Conservation (phyloP, 768 basidiomycete genomes). For the Suillus subluteus region DNA sequence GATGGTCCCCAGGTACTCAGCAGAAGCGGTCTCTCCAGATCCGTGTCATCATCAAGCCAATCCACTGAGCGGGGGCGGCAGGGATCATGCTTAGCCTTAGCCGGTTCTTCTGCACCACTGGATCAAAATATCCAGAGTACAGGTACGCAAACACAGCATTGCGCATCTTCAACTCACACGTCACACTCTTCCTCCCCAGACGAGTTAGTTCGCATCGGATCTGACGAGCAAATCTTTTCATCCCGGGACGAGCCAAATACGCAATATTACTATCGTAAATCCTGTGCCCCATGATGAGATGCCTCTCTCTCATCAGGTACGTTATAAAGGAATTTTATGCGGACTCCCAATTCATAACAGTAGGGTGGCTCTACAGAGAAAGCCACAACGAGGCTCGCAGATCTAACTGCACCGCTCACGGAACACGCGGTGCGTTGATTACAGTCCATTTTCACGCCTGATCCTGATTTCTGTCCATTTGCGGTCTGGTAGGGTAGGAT, state of each 20-base stretch:
- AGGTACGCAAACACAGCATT: no score
- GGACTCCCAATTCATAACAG: background rate
- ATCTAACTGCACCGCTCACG: background rate
- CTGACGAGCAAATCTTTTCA: background rate
- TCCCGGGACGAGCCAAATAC: background rate
- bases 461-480: background rate
- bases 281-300: background rate
- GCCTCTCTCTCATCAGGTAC: background rate
- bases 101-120: background rate
- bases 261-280: background rate
- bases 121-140: background rate
- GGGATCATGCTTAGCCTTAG: background rate
- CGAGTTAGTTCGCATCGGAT: background rate
- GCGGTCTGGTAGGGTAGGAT: background rate
- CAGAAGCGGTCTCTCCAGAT: background rate
- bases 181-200: background rate
- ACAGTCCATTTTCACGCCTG: no score
- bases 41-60: conserved; percentile 2
- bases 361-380: background rate
- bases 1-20: background rate
- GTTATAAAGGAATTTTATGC: background rate
- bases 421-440: background rate
- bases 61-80: background rate
- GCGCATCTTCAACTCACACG: no score
- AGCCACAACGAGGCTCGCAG: background rate